Conservation (phyloP, 2,329 filamentous ascomycete species). For the Epichloe sibirici region DNA sequence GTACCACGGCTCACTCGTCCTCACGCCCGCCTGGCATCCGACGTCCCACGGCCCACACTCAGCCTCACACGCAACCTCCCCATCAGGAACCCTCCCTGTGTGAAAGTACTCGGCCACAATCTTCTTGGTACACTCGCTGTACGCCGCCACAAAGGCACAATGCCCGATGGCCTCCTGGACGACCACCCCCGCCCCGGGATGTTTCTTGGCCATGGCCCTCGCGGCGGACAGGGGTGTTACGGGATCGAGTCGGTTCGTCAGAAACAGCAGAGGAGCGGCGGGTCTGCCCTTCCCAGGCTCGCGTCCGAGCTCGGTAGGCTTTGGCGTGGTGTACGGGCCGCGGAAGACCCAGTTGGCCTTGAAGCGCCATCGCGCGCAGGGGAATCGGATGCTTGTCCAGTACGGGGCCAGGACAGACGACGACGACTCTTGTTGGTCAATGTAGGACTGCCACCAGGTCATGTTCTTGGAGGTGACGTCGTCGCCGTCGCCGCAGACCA, state of each 20-base stretch:
- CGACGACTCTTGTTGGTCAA: conserved; percentile 14
- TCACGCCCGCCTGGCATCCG: neutral
- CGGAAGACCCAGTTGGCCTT: conserved; percentile 28
- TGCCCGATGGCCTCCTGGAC: conserved; percentile 14
- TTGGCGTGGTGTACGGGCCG: conserved; percentile 21
- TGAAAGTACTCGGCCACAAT: conserved; percentile 11
- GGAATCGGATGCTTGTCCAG: conserved; percentile 25
- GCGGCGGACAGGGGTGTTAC: conserved; percentile 28
- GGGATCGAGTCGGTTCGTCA: conserved; percentile 31
- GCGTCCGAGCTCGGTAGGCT: conserved; percentile 8
- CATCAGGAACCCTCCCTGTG: conserved; percentile 10
- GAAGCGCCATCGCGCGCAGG: conserved; percentile 26
- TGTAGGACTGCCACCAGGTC: conserved; percentile 18
- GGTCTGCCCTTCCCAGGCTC: conserved; percentile 18
- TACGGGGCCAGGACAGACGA: conserved; percentile 19
- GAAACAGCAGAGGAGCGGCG: conserved; percentile 29
- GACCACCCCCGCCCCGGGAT: conserved; percentile 13
- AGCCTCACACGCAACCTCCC: conserved; percentile 9
- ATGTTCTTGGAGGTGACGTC: conserved; percentile 11
- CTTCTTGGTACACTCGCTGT: conserved; percentile 10
- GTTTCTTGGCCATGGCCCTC: conserved; percentile 6
- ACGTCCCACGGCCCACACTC: conserved; percentile 13
- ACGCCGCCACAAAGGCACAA: conserved; percentile 1
- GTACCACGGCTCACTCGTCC: neutral
- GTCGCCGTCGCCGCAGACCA: conserved; percentile 26